These are phyloP conservation scores for Epichloe brachyelytri DNA, from an alignment of 2,329 filamentous ascomycete species.

Conservation along the genomic window DNA sequence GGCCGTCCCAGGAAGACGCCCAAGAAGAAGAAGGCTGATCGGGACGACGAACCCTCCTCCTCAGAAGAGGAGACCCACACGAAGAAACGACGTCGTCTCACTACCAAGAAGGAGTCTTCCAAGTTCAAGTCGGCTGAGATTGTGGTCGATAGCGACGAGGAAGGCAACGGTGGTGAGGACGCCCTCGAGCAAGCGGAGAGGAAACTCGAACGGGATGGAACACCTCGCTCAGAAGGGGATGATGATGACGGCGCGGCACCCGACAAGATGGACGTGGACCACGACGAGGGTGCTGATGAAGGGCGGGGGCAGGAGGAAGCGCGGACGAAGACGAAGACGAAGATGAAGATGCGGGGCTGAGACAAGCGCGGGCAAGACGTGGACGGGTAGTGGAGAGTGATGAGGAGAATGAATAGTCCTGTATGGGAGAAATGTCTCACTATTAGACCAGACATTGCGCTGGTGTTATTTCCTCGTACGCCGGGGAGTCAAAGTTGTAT, in stretches of 20 bases:
- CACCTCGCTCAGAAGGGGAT: conserved; percentile 22
- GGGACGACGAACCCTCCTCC: conserved; percentile 31
- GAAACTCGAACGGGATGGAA: conserved; percentile 24
- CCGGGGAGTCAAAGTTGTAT: too few species aligned
- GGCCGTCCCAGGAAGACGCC: conserved; percentile 27
- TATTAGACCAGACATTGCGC: not conserved
- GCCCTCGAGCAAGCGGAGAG: conserved; percentile 33
- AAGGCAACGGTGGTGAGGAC: conserved; percentile 28
- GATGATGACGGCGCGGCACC: conserved; percentile 25
- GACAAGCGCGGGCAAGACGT: conserved; percentile 34
- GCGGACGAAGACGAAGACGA: conserved; percentile 24
- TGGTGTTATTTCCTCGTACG: too few species aligned
- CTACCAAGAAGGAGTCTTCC: conserved; percentile 32
- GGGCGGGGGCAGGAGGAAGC: conserved; percentile 9
- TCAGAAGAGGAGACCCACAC: conserved; percentile 31
- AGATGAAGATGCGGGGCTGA: conserved; percentile 28
- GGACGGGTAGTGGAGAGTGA: conserved; percentile 33
- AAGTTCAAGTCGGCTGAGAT: conserved; percentile 85
- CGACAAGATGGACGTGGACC: conserved; percentile 42
- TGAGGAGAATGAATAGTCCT: conserved; percentile 8
- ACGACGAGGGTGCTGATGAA: conserved; percentile 13
- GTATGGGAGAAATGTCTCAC: not conserved
- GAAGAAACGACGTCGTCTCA: conserved; percentile 49
- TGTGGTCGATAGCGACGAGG: conserved; percentile 60
- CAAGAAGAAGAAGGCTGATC: conserved; percentile 42